A percentile compares a stretch with the other conserved stretches of the same genome.
These are phyloP conservation scores for Tagetes patula DNA, from an alignment of 129 eudicot genomes.

Conservation along the genomic window DNA sequence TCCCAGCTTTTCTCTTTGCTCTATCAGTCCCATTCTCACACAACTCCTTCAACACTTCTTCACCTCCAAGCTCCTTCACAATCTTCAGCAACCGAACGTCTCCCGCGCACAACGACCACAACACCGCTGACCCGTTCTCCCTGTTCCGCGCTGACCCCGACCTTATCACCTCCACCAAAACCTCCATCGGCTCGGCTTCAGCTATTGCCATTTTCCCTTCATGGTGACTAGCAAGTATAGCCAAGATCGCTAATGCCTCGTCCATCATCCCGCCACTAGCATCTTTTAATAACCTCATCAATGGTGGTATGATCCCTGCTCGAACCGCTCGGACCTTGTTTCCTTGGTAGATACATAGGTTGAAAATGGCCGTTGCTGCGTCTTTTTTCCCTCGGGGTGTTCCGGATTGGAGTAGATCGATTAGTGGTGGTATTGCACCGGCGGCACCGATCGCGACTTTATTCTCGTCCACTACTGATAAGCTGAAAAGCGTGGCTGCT, in stretches of 20 bases:
- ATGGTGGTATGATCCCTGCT: slow-evolving; percentile 71
- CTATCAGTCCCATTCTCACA: slow-evolving; percentile 90
- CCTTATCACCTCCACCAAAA: slow-evolving; percentile 74
- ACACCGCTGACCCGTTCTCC: slow-evolving; percentile 82
- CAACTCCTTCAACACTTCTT: slow-evolving; percentile 72
- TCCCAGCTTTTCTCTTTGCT: slow-evolving; percentile 85
- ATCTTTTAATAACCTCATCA: slow-evolving; percentile 70
- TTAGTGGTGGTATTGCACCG: slow-evolving; percentile 79
- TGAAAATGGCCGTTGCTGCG: slow-evolving; percentile 90
- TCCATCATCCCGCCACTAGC: slow-evolving; percentile 93
- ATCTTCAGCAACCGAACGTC: slow-evolving; percentile 47
- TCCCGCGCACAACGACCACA: slow-evolving; percentile 88
- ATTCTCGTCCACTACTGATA: slow-evolving; percentile 84
- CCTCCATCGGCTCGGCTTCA: slow-evolving; percentile 64
- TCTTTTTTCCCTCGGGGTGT: slow-evolving; percentile 90
- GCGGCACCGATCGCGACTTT: slow-evolving; percentile 92
- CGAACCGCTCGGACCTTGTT: slow-evolving; percentile 92
- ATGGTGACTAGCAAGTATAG: slow-evolving; percentile 80
- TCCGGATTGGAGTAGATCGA: slow-evolving; percentile 68
- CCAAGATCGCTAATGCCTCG: slow-evolving; percentile 81
- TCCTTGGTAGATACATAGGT: slow-evolving; percentile 80
- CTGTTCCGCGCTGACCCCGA: slow-evolving; percentile 84
- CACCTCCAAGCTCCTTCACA: slow-evolving; percentile 75
- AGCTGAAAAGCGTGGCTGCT: slow-evolving; percentile 88
- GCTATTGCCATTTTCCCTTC: slow-evolving; percentile 84